phyloP scores from a whole-genome alignment of 2,329 filamentous ascomycete species.

The Colletotrichum aenigma region DNA sequence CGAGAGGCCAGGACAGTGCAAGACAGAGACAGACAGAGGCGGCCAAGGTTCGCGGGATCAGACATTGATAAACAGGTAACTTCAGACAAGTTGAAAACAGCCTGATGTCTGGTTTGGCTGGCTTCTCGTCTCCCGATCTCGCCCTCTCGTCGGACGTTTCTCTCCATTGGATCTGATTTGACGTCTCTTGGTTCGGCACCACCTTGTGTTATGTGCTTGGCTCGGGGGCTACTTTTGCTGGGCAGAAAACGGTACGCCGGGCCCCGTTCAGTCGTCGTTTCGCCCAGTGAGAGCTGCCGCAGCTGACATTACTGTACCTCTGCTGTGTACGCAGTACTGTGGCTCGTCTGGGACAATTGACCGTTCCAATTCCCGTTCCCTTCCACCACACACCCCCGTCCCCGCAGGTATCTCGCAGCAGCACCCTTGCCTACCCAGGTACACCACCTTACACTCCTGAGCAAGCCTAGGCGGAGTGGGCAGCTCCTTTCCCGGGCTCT shows the following conservation, averaged over 20 bases:
- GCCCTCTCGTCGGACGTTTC: background rate
- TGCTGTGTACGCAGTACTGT: background rate
- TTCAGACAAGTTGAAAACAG: conserved; percentile 2
- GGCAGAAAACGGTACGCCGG: background rate
- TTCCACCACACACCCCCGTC: background rate
- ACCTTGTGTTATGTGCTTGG: background rate
- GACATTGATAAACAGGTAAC: background rate
- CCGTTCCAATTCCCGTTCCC: background rate
- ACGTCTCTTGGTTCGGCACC: background rate
- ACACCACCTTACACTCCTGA: background rate
- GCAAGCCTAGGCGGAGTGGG: background rate
- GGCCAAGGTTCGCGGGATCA: background rate
- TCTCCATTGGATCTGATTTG: background rate
- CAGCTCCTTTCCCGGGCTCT: background rate
- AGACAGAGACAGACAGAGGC: background rate
- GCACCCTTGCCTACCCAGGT: background rate
- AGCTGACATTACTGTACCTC: background rate
- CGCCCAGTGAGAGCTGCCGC: background rate
- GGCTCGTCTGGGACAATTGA: background rate
- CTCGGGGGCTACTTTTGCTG: background rate
- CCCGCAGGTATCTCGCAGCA: background rate
- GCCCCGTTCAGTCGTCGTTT: background rate
- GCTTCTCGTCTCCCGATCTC: background rate
- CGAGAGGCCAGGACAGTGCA: background rate
- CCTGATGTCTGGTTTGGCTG: background rate